Percentiles rank a stretch among this genome's conserved stretches.
Conservation (phyloP, 495 filamentous ascomycete genomes). For the Talaromyces nanjingensis region DNA sequence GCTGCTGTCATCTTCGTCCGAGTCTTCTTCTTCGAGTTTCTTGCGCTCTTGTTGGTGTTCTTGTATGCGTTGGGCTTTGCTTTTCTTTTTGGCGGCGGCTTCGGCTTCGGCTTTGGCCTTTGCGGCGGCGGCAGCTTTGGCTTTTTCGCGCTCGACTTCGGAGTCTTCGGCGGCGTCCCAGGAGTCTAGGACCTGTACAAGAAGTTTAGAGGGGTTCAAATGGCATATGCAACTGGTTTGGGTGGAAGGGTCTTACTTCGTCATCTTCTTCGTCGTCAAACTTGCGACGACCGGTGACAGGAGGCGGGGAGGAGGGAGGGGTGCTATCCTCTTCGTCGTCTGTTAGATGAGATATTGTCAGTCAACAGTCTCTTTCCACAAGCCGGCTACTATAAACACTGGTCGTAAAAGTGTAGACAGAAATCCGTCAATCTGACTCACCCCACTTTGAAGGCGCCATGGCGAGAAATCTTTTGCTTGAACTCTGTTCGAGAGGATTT, state of each 20-base stretch:
- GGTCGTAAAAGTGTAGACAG: slow-evolving; percentile 2
- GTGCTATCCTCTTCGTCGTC: slow-evolving; percentile 64
- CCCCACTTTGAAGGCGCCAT: slow-evolving; percentile 48
- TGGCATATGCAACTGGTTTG: not conserved
- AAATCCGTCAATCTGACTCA: slow-evolving; percentile 23
- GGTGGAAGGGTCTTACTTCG: slow-evolving; percentile 53
- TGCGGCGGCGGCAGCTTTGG: slow-evolving; percentile 72
- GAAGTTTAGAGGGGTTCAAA: too few relatives aligned
- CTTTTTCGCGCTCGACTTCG: slow-evolving; percentile 93
- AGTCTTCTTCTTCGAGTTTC: slow-evolving; percentile 39
- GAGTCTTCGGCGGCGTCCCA: slow-evolving; percentile 98
- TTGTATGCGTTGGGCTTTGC: slow-evolving; percentile 78
- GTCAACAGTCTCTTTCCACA: not conserved
- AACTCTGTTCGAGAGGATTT: not conserved
- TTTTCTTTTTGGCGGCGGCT: slow-evolving; percentile 90
- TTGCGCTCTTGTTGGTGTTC: slow-evolving; percentile 52
- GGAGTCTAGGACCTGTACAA: slow-evolving; percentile 91
- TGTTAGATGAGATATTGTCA: slow-evolving; percentile 14
- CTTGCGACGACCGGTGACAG: slow-evolving; percentile 55
- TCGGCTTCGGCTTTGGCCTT: slow-evolving; percentile 86
- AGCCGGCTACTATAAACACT: slow-evolving; percentile 1
- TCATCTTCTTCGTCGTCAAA: slow-evolving; percentile 95
- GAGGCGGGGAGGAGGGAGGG: slow-evolving; percentile 54
- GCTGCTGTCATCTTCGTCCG: slow-evolving; percentile 51
- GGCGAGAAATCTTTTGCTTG: slow-evolving; percentile 14